Percentiles rank a stretch among this genome's conserved stretches.
Conservation (phyloP, 177 flowering plant species). For the Vitis hybrid region DNA sequence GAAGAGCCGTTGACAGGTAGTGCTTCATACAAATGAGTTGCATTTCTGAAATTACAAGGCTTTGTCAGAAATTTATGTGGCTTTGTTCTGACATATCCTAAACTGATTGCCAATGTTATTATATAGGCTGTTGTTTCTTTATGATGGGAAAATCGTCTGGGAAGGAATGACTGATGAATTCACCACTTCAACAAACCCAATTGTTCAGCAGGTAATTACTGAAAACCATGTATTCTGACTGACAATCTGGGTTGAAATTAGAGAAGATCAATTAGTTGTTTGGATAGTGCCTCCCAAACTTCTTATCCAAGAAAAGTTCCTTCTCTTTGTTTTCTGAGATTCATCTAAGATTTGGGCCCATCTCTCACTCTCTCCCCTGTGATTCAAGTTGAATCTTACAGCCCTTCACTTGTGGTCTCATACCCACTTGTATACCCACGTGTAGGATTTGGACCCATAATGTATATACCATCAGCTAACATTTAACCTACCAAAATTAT, state of each 20-base stretch:
- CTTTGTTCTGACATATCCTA: background rate
- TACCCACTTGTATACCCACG: too few relatives aligned
- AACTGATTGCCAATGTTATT: background rate
- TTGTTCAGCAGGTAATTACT: slow-evolving; percentile 77
- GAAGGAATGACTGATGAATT: slow-evolving; percentile 90
- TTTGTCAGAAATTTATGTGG: too few relatives aligned
- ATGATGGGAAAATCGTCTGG: slow-evolving; percentile 91
- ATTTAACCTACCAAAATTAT: background rate
- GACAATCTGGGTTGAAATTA: background rate
- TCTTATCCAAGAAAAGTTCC: background rate
- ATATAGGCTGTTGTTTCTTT: slow-evolving; percentile 77
- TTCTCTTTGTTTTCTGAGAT: background rate
- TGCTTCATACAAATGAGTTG: slow-evolving; percentile 1
- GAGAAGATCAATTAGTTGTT: background rate
- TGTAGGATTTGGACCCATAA: background rate
- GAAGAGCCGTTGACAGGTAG: slow-evolving; percentile 95
- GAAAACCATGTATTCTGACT: background rate
- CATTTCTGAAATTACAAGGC: background rate
- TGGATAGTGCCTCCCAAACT: background rate
- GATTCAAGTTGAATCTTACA: background rate
- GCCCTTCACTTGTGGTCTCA: too few relatives aligned
- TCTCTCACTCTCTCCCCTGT: background rate
- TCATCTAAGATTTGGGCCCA: background rate
- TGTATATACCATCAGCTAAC: background rate
- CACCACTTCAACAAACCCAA: slow-evolving; percentile 70